These are phyloP conservation scores for Cicer chorassanicum DNA, from an alignment of 306 rosid genomes.

Conservation along the genomic window DNA sequence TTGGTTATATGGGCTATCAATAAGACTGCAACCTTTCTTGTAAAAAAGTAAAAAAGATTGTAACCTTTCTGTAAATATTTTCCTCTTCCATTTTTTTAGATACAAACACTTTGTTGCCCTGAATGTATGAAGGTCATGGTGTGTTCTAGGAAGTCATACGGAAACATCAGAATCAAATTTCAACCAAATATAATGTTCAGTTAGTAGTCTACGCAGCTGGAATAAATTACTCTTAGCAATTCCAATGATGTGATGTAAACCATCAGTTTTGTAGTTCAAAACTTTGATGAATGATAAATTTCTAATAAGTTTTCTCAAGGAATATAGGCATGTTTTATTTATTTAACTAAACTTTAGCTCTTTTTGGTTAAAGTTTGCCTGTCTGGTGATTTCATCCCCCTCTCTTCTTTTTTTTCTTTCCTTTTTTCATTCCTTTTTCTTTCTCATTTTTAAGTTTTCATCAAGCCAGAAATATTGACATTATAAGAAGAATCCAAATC, in stretches of 20 bases:
- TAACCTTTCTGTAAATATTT: constrained; percentile 24
- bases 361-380: constrained; percentile 8
- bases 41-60: background rate
- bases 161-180: constrained; percentile 18
- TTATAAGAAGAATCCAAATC: constrained; percentile 15
- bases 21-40: constrained; percentile 21
- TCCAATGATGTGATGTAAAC: constrained; percentile 1
- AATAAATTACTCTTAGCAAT: constrained; percentile 10
- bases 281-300: background rate
- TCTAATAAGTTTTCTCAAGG: constrained; percentile 1
- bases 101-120: background rate
- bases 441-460: background rate
- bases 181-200: constrained; percentile 26
- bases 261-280: background rate
- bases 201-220: constrained; percentile 18
- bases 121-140: background rate
- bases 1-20: constrained; percentile 13
- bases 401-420: background rate
- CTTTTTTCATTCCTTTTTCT: background rate
- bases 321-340: background rate
- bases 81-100: background rate
- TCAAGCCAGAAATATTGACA: constrained; percentile 17
- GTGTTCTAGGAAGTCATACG: constrained; percentile 6
- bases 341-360: background rate
- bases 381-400: background rate